phyloP scores from a whole-genome alignment of 1,284 basidiomycete genomes.

The Trichosporon coremiiforme region DNA sequence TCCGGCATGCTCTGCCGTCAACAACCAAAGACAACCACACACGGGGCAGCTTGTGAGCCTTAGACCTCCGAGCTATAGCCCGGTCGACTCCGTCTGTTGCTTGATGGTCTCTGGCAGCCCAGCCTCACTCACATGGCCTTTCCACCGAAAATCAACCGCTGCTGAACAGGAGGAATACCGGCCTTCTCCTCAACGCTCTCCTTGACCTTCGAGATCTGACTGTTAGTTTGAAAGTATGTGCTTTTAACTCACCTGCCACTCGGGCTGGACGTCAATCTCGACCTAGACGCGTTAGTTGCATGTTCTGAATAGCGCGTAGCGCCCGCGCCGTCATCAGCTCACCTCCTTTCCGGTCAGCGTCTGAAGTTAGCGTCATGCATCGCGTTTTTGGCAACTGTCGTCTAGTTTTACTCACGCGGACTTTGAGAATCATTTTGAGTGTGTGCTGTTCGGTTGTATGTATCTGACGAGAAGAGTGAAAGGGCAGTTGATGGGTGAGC shows the following conservation, averaged over 20 bases:
- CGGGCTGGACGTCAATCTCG: conserved; percentile 91
- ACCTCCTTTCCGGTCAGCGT: conserved; percentile 54
- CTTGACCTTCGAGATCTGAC: conserved; percentile 90
- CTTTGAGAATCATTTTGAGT: conserved; percentile 53
- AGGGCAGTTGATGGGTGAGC: not conserved
- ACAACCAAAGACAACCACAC: not conserved
- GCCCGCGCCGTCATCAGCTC: conserved; percentile 20
- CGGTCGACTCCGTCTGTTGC: too few relatives aligned
- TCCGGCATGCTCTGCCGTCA: not conserved
- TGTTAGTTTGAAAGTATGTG: conserved; percentile 17
- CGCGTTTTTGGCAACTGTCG: not conserved
- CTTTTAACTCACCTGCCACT: conserved; percentile 72
- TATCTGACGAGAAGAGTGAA: not conserved
- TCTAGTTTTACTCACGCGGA: conserved; percentile 46
- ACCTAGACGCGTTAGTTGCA: conserved; percentile 36
- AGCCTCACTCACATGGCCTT: conserved; percentile 80
- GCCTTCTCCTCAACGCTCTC: conserved; percentile 99
- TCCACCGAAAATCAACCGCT: conserved; percentile 91
- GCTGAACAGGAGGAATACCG: conserved; percentile 95
- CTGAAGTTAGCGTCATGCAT: conserved; percentile 33
- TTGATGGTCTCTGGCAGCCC: not conserved
- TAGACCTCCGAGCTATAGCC: too few relatives aligned
- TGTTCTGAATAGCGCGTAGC: not conserved
- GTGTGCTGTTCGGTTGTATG: not conserved
- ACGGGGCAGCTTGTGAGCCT: too few relatives aligned